A percentile compares a stretch with the other conserved stretches of the same genome.
Evolutionary conservation across 345 rosid genomes (phyloP).

Genomic region (Rhizophora apiculata): DNA sequence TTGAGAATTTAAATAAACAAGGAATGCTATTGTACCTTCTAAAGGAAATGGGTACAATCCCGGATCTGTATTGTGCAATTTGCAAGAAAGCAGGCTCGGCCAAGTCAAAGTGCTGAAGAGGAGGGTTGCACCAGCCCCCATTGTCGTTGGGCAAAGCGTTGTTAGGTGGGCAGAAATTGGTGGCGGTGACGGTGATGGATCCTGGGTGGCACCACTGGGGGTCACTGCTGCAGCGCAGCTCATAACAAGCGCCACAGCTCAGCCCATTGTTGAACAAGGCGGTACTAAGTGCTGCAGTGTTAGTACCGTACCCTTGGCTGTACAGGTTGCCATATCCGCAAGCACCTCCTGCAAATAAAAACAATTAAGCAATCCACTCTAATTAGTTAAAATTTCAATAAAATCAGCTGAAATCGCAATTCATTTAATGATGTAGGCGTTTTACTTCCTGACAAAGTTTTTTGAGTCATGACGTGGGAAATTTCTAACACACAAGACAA

Average conservation of each 20-base stretch:
- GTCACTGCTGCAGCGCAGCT: conserved; percentile 28
- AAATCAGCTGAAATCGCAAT: background rate
- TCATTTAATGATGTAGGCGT: background rate
- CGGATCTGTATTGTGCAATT: conserved; percentile 89
- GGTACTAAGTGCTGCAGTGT: conserved; percentile 38
- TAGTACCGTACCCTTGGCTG: conserved; percentile 35
- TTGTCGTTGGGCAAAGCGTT: conserved; percentile 59
- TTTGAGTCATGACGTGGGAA: background rate
- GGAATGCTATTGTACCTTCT: conserved; percentile 43
- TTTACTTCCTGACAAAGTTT: too few relatives aligned
- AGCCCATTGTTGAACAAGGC: conserved; percentile 32
- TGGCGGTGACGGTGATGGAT: conserved; percentile 28
- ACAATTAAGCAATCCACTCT: background rate
- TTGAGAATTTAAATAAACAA: background rate
- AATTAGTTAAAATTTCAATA: background rate
- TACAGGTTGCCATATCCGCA: conserved; percentile 34
- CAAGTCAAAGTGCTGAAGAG: conserved; percentile 89
- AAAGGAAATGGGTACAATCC: conserved; percentile 88
- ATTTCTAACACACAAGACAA: background rate
- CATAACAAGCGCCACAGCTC: conserved; percentile 35
- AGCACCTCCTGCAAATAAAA: conserved; percentile 27
- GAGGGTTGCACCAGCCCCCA: conserved; percentile 99
- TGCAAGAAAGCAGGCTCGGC: conserved; percentile 95
- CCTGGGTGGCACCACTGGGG: conserved; percentile 36
- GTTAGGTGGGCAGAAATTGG: conserved; percentile 74